Evolutionary conservation across 345 rosid genomes (phyloP).

Genomic region (Lepidium sativum): DNA sequence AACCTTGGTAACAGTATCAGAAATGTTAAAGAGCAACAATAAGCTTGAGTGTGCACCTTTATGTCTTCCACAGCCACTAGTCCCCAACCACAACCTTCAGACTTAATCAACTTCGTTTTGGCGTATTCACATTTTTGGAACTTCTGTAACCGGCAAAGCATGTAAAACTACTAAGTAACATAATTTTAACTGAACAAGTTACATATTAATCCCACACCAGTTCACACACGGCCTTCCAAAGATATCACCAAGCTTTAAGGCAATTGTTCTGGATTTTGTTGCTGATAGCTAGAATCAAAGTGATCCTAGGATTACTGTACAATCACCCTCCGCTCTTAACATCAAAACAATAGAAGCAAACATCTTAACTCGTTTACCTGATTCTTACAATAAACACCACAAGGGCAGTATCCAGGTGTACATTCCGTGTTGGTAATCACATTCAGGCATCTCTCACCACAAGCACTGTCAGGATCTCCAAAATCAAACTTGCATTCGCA

Average conservation of each 20-base stretch:
- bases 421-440: slow-evolving; percentile 86
- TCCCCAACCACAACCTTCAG: slow-evolving; percentile 89
- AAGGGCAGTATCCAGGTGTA: slow-evolving; percentile 73
- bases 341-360: not conserved
- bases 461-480: slow-evolving; percentile 64
- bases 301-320: not conserved
- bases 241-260: not conserved
- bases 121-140: slow-evolving; percentile 83
- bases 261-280: not conserved
- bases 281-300: not conserved
- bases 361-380: slow-evolving; percentile 38
- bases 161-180: slow-evolving; percentile 1
- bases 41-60: slow-evolving; percentile 39
- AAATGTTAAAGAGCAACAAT: not conserved
- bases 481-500: slow-evolving; percentile 72
- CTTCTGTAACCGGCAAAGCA: slow-evolving; percentile 37
- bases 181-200: not conserved
- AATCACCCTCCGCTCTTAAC: not conserved
- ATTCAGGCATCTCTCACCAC: slow-evolving; percentile 87
- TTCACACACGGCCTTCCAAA: not conserved
- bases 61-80: slow-evolving; percentile 75
- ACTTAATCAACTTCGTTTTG: slow-evolving; percentile 59
- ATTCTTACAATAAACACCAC: slow-evolving; percentile 68
- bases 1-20: not conserved
- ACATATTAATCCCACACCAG: not conserved